Evolutionary conservation across 352 stramenopile species (phyloP), one percentile per base, ranked within the genome.

Genomic region (Pythium myriotylum): DNA sequence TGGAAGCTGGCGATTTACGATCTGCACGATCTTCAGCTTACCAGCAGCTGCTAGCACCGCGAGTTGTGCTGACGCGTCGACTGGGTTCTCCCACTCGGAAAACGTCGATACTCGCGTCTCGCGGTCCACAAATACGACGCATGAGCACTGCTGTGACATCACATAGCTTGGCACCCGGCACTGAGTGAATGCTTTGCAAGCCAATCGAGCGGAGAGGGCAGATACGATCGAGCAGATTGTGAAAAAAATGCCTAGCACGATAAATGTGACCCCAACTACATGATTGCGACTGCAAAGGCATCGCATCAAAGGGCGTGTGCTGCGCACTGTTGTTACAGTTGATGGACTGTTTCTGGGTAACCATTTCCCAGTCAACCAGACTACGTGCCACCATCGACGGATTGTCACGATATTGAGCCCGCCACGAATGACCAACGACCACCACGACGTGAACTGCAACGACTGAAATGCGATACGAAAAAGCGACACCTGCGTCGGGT

Each of bases 401-500:
- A 35, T 35, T 35, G 29, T 35, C 29, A 35, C 5, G 10, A 35
- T 35, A 10, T 10, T 35, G 5, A 35, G 29, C 5, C 29, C 29
- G 5, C 29, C 29, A 10, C 29, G 29, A 35, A 35, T 35, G 29
- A 35, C 29, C 29, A 35, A 35, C 29, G 29, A 5, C 10, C 5
- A 35, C 29, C 29, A 35, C 10, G 29, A 35, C 29, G 58, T 69
- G 58, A 88, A 70, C 39, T 74, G 76, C 50, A 88, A 19, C 40
- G 76, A 76, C n/a, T 68, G 67, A 50, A 88, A 84, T 14, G 66
- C 74, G n/a, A 72, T 72, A 13, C 73, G 67, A 17, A 84, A 76
- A 26, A 72, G 60, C 5, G 72, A 73, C 20, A 84, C 67, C 14
- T 81, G 45, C 2, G 40, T 57, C 14, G 79, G 62, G 43, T 72